Evolutionary conservation across 176 grass and related monocot species (phyloP).

Genomic region (bread wheat (Triticum aestivum)): IWGSC_CS_RefSeq_v2.1 NC_057805.1:102473429-102473928

Average conservation of each 20-base stretch:
- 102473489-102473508: not conserved
- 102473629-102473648: slow-evolving; percentile 9
- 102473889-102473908: not conserved
- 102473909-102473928: not conserved
- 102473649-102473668: not conserved
- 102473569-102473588: not conserved
- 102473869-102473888: slow-evolving; percentile 29
- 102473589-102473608: not conserved
- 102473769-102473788: not conserved
- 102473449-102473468: not conserved
- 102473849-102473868: not conserved
- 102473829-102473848: slow-evolving; percentile 93
- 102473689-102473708: slow-evolving; percentile 12
- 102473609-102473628: not conserved
- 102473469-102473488: not conserved
- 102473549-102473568: not conserved
- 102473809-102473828: slow-evolving; percentile 60
- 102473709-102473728: not conserved
- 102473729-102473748: not conserved
- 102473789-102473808: slow-evolving; percentile 65
- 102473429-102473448: not conserved
- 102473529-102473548: not conserved
- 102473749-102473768: not conserved
- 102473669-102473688: slow-evolving; percentile 8
- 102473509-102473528: not conserved